phyloP scores from a whole-genome alignment of 768 basidiomycete species.

The Leccinum subgranulosum region DNA sequence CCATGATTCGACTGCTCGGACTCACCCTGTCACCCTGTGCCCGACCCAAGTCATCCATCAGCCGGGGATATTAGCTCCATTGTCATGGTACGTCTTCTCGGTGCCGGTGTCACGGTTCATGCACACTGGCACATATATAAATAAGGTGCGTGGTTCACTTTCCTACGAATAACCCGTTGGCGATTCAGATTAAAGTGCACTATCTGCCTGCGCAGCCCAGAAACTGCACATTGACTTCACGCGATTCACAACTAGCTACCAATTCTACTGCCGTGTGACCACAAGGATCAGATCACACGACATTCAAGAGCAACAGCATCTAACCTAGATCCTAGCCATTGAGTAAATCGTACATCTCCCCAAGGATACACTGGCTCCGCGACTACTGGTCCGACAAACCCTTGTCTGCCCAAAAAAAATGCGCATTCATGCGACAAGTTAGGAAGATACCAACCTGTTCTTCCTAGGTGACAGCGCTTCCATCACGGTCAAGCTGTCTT shows the following conservation, averaged over 20 bases:
- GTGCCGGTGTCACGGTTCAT: background rate
- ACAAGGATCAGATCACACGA: background rate
- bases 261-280: background rate
- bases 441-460: constrained; percentile 6
- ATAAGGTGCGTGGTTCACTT: background rate
- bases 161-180: background rate
- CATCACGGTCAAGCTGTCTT: constrained; percentile 37
- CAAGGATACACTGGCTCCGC: background rate
- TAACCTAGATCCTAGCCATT: background rate
- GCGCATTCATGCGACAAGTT: background rate
- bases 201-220: too few species aligned
- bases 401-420: too few species aligned
- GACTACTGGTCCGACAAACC: background rate
- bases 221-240: background rate
- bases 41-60: background rate
- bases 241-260: background rate
- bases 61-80: too few species aligned
- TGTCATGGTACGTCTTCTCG: background rate
- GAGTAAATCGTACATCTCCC: background rate
- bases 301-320: background rate
- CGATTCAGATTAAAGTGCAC: too few species aligned
- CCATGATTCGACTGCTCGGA: background rate
- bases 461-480: constrained; percentile 24
- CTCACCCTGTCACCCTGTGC: constrained; percentile 1
- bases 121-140: background rate